Base-by-base conservation (phyloP, 176 grass and related monocot species). In the Paspalum vaginatum region DNA sequence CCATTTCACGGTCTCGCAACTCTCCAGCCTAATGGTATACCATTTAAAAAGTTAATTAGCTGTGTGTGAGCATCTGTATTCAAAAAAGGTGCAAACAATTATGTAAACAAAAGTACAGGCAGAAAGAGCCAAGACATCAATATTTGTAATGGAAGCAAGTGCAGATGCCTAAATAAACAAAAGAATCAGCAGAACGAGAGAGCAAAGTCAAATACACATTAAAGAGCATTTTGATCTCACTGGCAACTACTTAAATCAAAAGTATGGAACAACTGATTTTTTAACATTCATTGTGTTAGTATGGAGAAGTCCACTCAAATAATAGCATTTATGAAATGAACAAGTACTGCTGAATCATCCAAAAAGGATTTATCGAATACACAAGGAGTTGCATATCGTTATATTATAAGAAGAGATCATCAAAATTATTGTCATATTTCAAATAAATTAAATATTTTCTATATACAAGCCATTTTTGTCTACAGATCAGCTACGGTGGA, bases 1-100 rank as follows among this genome's bases (percentile, higher is more conserved):
- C 93, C 88, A 97, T 90, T 80, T 97, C 93, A 85, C 90, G 88
- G 49, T 97, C 87, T 49, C 90, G 82, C 74, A 97, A 52, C 72
- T 90, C 90, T 20, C 93, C 90, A 59, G 93, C 93, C 93, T 97
- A 88, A 77, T 76, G 55, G 57, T 45, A 87, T 37, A 50, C 67
- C 12, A 70, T 53, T 26, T 25, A 65, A 45, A 76, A 42, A 72
- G 24, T 52, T 13, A 27, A 87, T 39, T 16, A 81, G 68, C n/a
- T 45, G 12, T 62, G 17, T 68, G 54, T 84, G 65, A 47, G 11
- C 44, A 54, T 63, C 26, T 43, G 24, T 42, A 67, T 66, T 14
- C 21, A 85, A 42, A 80, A 48, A 78, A 55, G 79, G 49, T 83
- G 32, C 32, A 32, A 3, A 32, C 32, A 32, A 32, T 32, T 32